Evolutionary conservation across 768 basidiomycete species (phyloP).

Genomic region (Xanthoconium stramineum): DNA sequence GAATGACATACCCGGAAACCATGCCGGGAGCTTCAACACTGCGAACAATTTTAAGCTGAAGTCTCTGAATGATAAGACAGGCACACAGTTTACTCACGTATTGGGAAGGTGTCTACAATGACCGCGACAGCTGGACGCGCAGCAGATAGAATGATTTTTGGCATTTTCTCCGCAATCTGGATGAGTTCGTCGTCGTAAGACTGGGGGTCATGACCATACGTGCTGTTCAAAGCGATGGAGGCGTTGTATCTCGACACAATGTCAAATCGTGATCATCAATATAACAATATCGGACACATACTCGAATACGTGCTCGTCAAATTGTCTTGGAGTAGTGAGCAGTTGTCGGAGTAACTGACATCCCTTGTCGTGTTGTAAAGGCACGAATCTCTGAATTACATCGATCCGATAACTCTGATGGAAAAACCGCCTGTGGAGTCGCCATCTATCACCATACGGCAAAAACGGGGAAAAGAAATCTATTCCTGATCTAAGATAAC

Average conservation of each 20-base stretch:
- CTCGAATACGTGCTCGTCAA: neutral
- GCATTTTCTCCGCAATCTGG: neutral
- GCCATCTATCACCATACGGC: neutral
- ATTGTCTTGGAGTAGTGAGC: neutral
- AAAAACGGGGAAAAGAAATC: neutral
- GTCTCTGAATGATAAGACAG: neutral
- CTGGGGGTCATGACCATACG: neutral
- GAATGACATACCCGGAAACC: slow-evolving; percentile 2
- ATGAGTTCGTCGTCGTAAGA: neutral
- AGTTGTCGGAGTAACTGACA: neutral
- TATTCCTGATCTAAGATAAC: neutral
- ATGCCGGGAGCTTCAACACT: slow-evolving; percentile 4
- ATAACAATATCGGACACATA: neutral
- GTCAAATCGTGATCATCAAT: neutral
- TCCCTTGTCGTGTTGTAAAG: neutral
- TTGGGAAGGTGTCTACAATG: neutral
- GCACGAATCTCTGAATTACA: neutral
- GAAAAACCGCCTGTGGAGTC: neutral
- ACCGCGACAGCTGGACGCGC: neutral
- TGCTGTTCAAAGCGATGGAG: neutral
- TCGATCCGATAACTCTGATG: neutral
- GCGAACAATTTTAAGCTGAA: neutral
- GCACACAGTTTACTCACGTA: neutral
- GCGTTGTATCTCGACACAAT: neutral
- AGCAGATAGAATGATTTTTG: neutral